A percentile compares a stretch with the other conserved stretches of the same genome.
phyloP scores from a whole-genome alignment of 768 basidiomycete species.

The Hypsizygus marmoreus region DNA sequence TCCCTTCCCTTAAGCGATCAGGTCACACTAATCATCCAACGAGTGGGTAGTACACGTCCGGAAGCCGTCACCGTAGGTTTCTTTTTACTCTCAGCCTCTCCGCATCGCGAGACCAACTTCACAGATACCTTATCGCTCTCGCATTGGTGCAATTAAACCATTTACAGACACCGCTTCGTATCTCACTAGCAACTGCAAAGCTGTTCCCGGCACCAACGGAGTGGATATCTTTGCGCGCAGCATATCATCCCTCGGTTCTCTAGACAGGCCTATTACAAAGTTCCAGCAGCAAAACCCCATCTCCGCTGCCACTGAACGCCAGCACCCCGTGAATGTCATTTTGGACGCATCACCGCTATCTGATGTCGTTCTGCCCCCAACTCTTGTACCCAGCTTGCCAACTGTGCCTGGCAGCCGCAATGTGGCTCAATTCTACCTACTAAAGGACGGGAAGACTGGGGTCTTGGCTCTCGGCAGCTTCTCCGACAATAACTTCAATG shows the following conservation, averaged over 20 bases:
- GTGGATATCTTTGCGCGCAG: slow-evolving; percentile 34
- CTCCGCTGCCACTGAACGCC: slow-evolving; percentile 28
- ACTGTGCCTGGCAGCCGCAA: slow-evolving; percentile 47
- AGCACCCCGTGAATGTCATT: slow-evolving; percentile 49
- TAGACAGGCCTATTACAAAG: slow-evolving; percentile 29
- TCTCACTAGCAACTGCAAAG: slow-evolving; percentile 54
- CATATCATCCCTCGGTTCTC: slow-evolving; percentile 5
- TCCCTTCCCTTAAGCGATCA: slow-evolving; percentile 52
- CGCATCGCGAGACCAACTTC: slow-evolving; percentile 3
- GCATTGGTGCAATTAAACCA: slow-evolving; percentile 43
- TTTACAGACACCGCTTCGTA: slow-evolving; percentile 54
- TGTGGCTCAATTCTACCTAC: slow-evolving; percentile 56
- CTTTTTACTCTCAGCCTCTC: not conserved
- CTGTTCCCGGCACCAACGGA: slow-evolving; percentile 51
- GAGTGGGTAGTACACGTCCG: slow-evolving; percentile 36
- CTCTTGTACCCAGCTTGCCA: slow-evolving; percentile 36
- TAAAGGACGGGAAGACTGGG: slow-evolving; percentile 54
- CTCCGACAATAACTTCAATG: slow-evolving; percentile 42
- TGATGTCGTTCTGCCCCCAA: slow-evolving; percentile 45
- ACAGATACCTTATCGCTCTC: slow-evolving; percentile 61
- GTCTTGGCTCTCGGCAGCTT: slow-evolving; percentile 63
- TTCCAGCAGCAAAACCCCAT: slow-evolving; percentile 44
- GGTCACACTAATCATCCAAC: slow-evolving; percentile 49
- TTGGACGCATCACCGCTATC: slow-evolving; percentile 46
- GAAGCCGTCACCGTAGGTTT: slow-evolving; percentile 49